Base-by-base conservation (phyloP, 106 monocot species). In the Triglochin maritima region DNA sequence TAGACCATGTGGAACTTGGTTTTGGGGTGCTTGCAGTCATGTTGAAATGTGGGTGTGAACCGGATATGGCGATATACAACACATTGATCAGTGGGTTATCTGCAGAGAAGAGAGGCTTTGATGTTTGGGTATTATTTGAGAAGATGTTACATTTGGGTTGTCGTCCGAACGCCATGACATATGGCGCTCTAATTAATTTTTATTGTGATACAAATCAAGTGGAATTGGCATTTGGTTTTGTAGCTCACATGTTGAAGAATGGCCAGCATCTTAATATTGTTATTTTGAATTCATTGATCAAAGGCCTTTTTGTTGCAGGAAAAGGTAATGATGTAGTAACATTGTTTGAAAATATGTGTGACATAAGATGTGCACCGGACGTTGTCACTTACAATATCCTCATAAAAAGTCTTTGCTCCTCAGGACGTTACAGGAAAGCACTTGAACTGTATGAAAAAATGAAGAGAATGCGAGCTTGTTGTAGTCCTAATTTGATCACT, bases 31-130 rank as follows among this genome's bases (percentile, higher is more conserved):
- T 68, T 17, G 50, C 8, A 7, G 45, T 60, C 46, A 72, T 78
- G 78, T 17, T 78, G 17, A 55, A 17, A 60, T 9, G 54, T 57
- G 59, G 45, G 7, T 42, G 9, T 43, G 16, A n/a, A 14, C 76
- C 81, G 3, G 17, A 70, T 17, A 77, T 44, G 15, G 29, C 74
- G 17, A 80, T 70, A 12, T 84, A 46, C 64, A 77, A 47, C 42
- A 60, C 57, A 4, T 17, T 81, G 17, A 74, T 84, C 70, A 65
- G 71, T 17, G 81, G 74, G 9, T 60, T 84, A 9, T 78, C 67
- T 57, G 62, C 45, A 14, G 57, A 42, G 9, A 47, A 44, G 5
- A 56, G 57, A 14, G 43, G 45, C 46, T 45, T 9, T 57, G 69
- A 69, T 57, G 57, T 57, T 4, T 10, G 1, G 15, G 12, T 11